Percentiles rank a stretch among this genome's conserved stretches.
Conservation (phyloP, 768 basidiomycete species). For the Mycena filopes region DNA sequence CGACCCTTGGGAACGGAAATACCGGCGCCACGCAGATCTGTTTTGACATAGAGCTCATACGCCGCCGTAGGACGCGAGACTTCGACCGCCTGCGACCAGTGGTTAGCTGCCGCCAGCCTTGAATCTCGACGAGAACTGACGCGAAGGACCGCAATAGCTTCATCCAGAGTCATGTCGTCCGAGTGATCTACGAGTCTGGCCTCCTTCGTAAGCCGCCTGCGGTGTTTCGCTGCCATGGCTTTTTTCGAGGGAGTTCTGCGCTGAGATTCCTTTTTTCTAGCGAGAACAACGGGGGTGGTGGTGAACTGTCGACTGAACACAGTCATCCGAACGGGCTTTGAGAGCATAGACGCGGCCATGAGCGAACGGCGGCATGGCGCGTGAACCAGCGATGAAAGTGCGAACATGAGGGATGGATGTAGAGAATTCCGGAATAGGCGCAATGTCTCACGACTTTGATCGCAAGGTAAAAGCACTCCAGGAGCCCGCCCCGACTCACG, state of each 20-base stretch:
- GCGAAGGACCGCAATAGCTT: slow-evolving; percentile 78
- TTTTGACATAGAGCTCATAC: slow-evolving; percentile 85
- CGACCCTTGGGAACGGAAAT: slow-evolving; percentile 90
- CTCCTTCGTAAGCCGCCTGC: slow-evolving; percentile 65
- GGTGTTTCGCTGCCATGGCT: slow-evolving; percentile 71
- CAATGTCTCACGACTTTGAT: slow-evolving; percentile 1
- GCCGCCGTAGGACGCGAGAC: slow-evolving; percentile 79
- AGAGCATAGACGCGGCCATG: slow-evolving; percentile 7
- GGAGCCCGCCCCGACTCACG: too few species aligned
- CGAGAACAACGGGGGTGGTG: slow-evolving; percentile 57
- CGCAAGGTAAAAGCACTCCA: background rate
- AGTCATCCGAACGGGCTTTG: background rate
- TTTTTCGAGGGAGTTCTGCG: slow-evolving; percentile 76
- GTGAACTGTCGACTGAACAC: slow-evolving; percentile 58
- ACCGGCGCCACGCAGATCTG: slow-evolving; percentile 76
- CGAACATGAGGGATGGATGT: slow-evolving; percentile 14
- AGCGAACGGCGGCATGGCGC: slow-evolving; percentile 26
- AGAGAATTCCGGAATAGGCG: background rate
- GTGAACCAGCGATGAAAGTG: slow-evolving; percentile 16
- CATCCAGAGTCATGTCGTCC: slow-evolving; percentile 72
- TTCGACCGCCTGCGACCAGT: slow-evolving; percentile 75
- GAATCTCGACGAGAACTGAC: slow-evolving; percentile 53
- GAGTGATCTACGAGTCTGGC: slow-evolving; percentile 66
- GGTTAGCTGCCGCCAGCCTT: slow-evolving; percentile 7
- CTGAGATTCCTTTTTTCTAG: slow-evolving; percentile 58